Evolutionary conservation across 192 early-diverging fungal genomes (phyloP), one percentile per base, ranked within the genome.

Genomic region (Chytriomyces hyalinus): DNA sequence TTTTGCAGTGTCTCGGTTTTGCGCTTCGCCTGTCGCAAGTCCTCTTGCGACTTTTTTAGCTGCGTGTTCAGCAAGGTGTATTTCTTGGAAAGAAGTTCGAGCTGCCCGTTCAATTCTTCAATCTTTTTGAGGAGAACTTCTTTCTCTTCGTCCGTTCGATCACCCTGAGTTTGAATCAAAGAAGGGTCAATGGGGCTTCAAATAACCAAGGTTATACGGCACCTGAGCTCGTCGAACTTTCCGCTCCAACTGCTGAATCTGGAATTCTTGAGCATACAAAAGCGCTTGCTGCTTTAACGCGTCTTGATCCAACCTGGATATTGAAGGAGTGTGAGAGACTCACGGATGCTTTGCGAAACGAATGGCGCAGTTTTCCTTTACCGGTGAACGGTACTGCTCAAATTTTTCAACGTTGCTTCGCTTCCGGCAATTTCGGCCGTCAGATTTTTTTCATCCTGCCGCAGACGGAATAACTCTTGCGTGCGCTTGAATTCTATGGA

Each of bases 111-210:
- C 49, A 89, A 80, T 43, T 84, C 80, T 22, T 84, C 81, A 46
- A 90, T 90, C 22, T 78, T 65, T 49, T 83, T 80, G 59, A 83
- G 50, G 8, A 87, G 82, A 43, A 80, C 75, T 48, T 87, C 86
- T 49, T 90, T 89, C 63, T 90, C 89, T 77, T 90, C 89, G 74
- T 90, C 89, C 10, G 89, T 89, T 7, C 89, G 78, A 47, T 90
- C 89, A 15, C 89, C 89, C 76, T 83, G 70, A n/a, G 53, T 28
- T 3, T 5, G 15, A 5, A 65, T 11, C 26, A 22, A n/a, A 65
- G 15, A 70, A 15, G 2, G 13, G 26, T 36, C 15, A 60, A 60
- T 5, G 3, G 64, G 15, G 64, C 15, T 28, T 65, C 15, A 36
- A 36, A 36, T 36, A 36, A 36, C 36, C 36, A 36, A 36, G 17